Percentiles rank a stretch among this genome's conserved stretches.
phyloP scores from a whole-genome alignment of 106 monocot genomes.

The Agapanthus africanus region DNA sequence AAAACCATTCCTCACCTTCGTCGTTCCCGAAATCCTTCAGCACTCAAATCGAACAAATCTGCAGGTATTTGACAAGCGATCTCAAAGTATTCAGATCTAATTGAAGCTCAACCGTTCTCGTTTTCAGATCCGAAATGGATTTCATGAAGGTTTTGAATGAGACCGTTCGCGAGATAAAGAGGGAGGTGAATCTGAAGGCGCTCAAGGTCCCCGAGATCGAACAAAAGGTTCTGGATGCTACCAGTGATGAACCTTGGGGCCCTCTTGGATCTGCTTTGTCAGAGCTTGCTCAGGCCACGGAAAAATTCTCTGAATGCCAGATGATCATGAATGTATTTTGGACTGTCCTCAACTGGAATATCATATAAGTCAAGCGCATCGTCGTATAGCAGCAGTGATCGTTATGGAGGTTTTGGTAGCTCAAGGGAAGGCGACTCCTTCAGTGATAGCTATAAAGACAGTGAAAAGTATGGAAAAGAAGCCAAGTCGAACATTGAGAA shows the following conservation, averaged over 20 bases:
- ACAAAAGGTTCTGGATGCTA: slow-evolving; percentile 99
- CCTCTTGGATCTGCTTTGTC: slow-evolving; percentile 90
- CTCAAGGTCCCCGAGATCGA: slow-evolving; percentile 97
- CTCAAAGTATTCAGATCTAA: too few relatives aligned
- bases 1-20: too few relatives aligned
- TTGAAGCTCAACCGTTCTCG: too few relatives aligned
- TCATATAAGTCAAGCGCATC: slow-evolving; percentile 61
- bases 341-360: slow-evolving; percentile 83
- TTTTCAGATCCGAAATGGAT: slow-evolving; percentile 51
- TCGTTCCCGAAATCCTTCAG: too few relatives aligned
- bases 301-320: slow-evolving; percentile 79
- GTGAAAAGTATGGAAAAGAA: too few relatives aligned
- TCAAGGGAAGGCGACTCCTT: slow-evolving; percentile 44
- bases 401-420: slow-evolving; percentile 43
- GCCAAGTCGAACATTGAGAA: slow-evolving; percentile 20
- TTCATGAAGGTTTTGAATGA: slow-evolving; percentile 94
- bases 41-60: too few relatives aligned
- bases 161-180: slow-evolving; percentile 93
- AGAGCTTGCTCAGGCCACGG: slow-evolving; percentile 78
- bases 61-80: too few relatives aligned
- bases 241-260: slow-evolving; percentile 95
- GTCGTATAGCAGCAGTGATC: slow-evolving; percentile 40
- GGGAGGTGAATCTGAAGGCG: slow-evolving; percentile 95
- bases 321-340: slow-evolving; percentile 89
- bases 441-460: slow-evolving; percentile 50